A percentile compares a stretch with the other conserved stretches of the same genome.
Evolutionary conservation across 2,329 filamentous ascomycete species (phyloP).

Genomic region (Penicillium aurantiogriseum): DNA sequence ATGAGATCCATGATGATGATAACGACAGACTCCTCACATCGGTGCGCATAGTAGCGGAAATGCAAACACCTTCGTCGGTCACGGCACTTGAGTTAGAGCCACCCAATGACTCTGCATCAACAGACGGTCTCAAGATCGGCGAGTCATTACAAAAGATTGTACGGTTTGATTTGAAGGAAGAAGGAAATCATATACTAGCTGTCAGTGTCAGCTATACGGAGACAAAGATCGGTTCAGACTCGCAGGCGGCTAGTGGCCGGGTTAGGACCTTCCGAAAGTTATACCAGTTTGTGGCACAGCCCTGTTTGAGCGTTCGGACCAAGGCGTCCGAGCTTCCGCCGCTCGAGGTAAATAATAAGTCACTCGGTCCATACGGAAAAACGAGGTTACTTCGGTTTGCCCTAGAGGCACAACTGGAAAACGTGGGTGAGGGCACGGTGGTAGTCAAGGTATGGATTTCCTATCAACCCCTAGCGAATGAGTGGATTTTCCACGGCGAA

Average conservation of each 20-base stretch:
- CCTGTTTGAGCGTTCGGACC: constrained; percentile 83
- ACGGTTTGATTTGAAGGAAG: constrained; percentile 84
- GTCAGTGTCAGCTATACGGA: constrained; percentile 95
- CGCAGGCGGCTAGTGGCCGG: constrained; percentile 55
- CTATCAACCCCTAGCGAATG: neutral
- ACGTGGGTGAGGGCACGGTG: constrained; percentile 80
- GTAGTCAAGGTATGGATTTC: constrained; percentile 63
- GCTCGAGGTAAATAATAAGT: constrained; percentile 46
- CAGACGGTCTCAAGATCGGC: constrained; percentile 44
- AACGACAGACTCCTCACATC: constrained; percentile 60
- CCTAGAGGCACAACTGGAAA: constrained; percentile 92
- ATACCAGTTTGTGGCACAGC: constrained; percentile 94
- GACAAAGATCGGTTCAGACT: constrained; percentile 55
- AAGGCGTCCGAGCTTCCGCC: constrained; percentile 69
- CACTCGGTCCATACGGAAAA: constrained; percentile 46
- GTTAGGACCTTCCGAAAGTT: constrained; percentile 88
- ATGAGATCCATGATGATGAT: constrained; percentile 60
- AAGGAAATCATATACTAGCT: constrained; percentile 88
- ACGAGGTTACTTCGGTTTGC: constrained; percentile 58
- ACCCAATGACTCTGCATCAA: constrained; percentile 49
- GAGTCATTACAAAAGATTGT: constrained; percentile 78
- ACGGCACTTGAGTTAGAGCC: constrained; percentile 59
- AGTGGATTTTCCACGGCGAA: neutral
- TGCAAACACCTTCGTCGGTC: constrained; percentile 84
- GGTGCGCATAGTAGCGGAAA: constrained; percentile 82